Evolutionary conservation across 2,329 filamentous ascomycete species (phyloP).

Genomic region (Ceratocystiopsis sp.): DNA sequence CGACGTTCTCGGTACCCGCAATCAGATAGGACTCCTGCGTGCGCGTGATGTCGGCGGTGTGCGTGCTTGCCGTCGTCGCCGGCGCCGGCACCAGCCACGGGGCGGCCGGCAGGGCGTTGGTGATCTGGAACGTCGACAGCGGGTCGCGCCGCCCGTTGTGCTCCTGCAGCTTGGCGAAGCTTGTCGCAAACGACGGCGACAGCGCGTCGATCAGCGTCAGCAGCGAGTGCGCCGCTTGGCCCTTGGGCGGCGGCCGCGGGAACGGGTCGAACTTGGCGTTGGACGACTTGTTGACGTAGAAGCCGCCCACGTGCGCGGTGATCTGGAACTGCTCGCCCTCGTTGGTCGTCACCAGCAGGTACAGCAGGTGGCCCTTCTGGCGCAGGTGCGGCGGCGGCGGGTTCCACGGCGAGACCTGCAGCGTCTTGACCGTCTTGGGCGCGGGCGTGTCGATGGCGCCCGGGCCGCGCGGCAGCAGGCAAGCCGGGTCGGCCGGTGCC

Average conservation of each 20-base stretch:
- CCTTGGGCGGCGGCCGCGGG: constrained; percentile 64
- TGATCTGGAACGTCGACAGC: constrained; percentile 84
- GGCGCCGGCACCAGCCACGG: constrained; percentile 75
- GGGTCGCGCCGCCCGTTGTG: constrained; percentile 75
- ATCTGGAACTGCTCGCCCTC: constrained; percentile 93
- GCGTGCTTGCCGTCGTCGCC: constrained; percentile 45
- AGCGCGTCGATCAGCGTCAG: constrained; percentile 61
- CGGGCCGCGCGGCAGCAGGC: constrained; percentile 46
- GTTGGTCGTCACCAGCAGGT: constrained; percentile 74
- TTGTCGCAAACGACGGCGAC: constrained; percentile 64
- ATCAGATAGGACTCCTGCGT: constrained; percentile 88
- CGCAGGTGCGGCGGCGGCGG: constrained; percentile 82
- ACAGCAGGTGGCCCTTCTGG: constrained; percentile 83
- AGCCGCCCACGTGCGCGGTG: constrained; percentile 83
- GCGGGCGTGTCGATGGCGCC: constrained; percentile 34
- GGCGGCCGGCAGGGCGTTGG: constrained; percentile 79
- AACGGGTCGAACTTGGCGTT: constrained; percentile 90
- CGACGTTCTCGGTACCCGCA: constrained; percentile 79
- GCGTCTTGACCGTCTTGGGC: constrained; percentile 80
- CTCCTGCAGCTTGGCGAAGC: constrained; percentile 67
- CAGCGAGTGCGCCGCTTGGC: constrained; percentile 66
- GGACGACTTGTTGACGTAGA: constrained; percentile 93
- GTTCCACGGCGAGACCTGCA: constrained; percentile 88
- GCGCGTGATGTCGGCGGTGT: constrained; percentile 70
- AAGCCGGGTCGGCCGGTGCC: constrained; percentile 47